Conservation (phyloP, 2,329 filamentous ascomycete genomes). For the Calonectria pauciramosa region DNA sequence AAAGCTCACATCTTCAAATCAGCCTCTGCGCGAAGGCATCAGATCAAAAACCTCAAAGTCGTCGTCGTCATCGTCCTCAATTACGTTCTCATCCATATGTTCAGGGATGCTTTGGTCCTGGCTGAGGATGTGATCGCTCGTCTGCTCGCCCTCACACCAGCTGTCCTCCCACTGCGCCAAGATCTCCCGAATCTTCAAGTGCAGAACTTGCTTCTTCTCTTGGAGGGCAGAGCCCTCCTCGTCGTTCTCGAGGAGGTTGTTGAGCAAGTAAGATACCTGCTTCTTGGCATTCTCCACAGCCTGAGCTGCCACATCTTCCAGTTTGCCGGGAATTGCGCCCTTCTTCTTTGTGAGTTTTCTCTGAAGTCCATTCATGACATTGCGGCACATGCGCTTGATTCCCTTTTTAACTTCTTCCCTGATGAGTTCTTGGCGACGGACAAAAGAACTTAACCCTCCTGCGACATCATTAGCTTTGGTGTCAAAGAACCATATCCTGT, state of each 20-base stretch:
- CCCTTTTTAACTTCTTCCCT: not conserved
- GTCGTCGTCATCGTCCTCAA: not conserved
- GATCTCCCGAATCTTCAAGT: not conserved
- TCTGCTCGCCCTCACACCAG: not conserved
- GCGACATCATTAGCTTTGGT: not conserved
- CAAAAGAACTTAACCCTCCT: not conserved
- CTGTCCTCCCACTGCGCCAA: not conserved
- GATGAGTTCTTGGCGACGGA: not conserved
- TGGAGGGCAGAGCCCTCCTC: not conserved
- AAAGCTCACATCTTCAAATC: too few relatives aligned
- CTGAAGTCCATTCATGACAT: not conserved
- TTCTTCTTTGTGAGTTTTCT: not conserved
- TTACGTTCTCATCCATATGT: not conserved
- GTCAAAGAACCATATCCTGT: not conserved
- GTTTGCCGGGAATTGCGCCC: not conserved
- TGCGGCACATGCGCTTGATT: not conserved
- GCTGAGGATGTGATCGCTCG: not conserved
- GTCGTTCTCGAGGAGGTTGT: conserved; percentile 19
- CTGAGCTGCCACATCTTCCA: not conserved
- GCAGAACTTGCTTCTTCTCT: not conserved
- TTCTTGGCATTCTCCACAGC: not conserved
- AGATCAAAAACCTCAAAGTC: not conserved
- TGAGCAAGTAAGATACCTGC: not conserved
- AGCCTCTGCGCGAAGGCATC: not conserved
- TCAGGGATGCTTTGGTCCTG: conserved; percentile 11